A percentile compares a stretch with the other conserved stretches of the same genome.
These are phyloP conservation scores for Solanum chiquidenum DNA, from an alignment of 257 asterid species.

Conservation along the genomic window DNA sequence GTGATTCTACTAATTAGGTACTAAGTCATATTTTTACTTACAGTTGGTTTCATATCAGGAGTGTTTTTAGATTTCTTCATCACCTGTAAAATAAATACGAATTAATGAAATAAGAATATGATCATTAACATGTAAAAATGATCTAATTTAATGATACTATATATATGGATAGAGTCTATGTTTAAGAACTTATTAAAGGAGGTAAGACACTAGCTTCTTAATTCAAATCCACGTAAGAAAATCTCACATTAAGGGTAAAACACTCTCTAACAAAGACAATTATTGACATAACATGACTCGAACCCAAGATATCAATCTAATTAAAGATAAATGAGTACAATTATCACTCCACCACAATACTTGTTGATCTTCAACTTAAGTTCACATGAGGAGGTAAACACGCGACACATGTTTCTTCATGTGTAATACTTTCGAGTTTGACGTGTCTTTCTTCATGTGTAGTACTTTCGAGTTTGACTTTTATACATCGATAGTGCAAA, in stretches of 20 bases:
- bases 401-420: too few relatives aligned
- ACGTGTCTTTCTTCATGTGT: too few relatives aligned
- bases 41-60: constrained; percentile 58
- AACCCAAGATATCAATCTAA: not conserved
- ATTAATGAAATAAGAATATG: not conserved
- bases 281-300: accelerated
- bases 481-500: not conserved
- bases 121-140: not conserved
- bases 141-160: not conserved
- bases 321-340: not conserved
- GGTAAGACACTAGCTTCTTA: not conserved
- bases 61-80: constrained; percentile 25
- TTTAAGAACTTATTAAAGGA: not conserved
- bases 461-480: not conserved
- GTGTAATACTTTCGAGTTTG: too few relatives aligned
- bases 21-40: constrained; percentile 14
- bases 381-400: not conserved
- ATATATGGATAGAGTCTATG: not conserved
- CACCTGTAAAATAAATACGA: constrained; percentile 19
- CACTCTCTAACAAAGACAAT: not conserved
- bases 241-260: not conserved
- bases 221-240: not conserved
- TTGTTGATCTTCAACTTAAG: not conserved
- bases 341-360: not conserved
- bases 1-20: not conserved